Conservation (phyloP, 176 grass and related monocot species). For the Aegilops longissima region DNA sequence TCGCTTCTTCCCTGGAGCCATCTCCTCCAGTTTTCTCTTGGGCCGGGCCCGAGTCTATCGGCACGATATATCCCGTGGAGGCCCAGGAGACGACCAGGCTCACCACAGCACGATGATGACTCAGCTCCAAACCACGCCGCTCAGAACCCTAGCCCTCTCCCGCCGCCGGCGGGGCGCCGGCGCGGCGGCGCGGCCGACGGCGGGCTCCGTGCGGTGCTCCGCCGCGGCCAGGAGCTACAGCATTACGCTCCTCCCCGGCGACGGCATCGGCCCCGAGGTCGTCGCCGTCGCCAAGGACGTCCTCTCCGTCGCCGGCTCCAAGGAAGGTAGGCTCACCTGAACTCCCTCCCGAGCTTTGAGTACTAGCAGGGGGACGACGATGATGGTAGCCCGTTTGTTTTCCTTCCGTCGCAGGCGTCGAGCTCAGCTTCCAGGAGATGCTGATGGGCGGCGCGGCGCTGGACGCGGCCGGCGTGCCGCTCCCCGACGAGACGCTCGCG, state of each 20-base stretch:
- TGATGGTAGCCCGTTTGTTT: neutral
- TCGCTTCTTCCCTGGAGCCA: constrained; percentile 92
- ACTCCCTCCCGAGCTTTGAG: no score
- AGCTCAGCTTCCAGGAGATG: constrained; percentile 61
- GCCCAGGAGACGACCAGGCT: neutral
- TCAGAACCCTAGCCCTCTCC: constrained; percentile 37
- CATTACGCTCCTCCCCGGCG: constrained; percentile 81
- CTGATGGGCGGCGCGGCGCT: constrained; percentile 70
- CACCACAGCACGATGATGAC: constrained; percentile 26
- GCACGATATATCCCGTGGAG: neutral
- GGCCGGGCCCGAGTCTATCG: neutral
- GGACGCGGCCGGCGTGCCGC: constrained; percentile 60
- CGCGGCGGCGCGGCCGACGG: neutral
- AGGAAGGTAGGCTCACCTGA: constrained; percentile 43
- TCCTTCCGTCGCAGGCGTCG: constrained; percentile 43
- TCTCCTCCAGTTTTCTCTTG: neutral
- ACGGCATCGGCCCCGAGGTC: constrained; percentile 95
- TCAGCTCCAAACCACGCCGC: constrained; percentile 34
- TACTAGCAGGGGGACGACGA: neutral
- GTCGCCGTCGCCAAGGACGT: constrained; percentile 89
- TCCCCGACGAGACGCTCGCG: constrained; percentile 70
- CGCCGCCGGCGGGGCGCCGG: neutral
- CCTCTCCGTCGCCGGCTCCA: constrained; percentile 61
- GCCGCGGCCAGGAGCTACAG: constrained; percentile 49
- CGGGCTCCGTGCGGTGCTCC: constrained; percentile 29